Evolutionary conservation across 1,284 basidiomycete species (phyloP), one percentile per base, ranked within the genome.

Genomic region (Takashimella tepidaria): DNA sequence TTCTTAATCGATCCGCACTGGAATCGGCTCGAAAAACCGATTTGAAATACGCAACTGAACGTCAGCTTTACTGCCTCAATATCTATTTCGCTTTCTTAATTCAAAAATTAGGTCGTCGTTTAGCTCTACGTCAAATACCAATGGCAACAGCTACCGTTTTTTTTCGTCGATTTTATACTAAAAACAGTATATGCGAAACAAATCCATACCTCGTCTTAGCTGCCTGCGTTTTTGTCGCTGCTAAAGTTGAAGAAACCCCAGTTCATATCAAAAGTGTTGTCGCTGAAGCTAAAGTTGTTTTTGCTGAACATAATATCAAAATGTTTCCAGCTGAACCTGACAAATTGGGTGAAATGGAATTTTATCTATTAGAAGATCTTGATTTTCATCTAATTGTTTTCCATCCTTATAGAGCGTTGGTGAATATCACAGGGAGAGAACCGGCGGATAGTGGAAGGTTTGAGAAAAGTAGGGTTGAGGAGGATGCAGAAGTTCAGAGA

Each of bases 311-410:
- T 62, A 82, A 81, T 13, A 78, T 87, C 66, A 87, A 88, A 67
- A 77, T 82, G 27, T 91, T 95, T 65, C 84, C 89, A 0, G 82
- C 85, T 0, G 92, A 97, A 68, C 86, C 91, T 62, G 83, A 86
- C n/a, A 91, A 90, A 67, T 78, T 98, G 4, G 95, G 93, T 4
- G 93, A 98, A 73, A 97, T 97, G 93, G 95, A 98, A 73, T 98
- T 98, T 76, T 98, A 97, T 75, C 83, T 98, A 12, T 84, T 98
- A 20, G 91, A 92, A 66, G 95, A 98, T 71, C 82, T 98, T 41
- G 92, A 96, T 73, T 98, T 95, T 67, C 92, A 98, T 75, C 79
- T 98, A 41, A 83, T 88, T 48, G 81, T 98, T 5, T 97, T 92
- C 72, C 95, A 98, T 72, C 92, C 95, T 0, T 98, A 98, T 75